Evolutionary conservation across 352 stramenopile genomes (phyloP).

Genomic region (Pythium insidiosum): DNA sequence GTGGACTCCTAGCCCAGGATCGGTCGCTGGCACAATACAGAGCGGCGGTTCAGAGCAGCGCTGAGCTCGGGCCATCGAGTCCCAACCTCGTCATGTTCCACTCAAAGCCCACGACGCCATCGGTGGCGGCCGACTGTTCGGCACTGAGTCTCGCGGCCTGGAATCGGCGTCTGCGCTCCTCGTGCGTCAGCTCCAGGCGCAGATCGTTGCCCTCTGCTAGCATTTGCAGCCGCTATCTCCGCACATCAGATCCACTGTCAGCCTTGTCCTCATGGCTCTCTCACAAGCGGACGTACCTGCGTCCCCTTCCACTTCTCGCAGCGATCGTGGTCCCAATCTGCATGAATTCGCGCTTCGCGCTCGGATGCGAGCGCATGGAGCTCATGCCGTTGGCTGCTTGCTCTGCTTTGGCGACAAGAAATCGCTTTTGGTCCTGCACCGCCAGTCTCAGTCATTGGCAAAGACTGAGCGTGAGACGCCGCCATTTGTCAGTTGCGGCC

Average conservation of each 20-base stretch:
- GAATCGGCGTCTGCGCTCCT: conserved; percentile 30
- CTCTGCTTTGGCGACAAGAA: conserved; percentile 14
- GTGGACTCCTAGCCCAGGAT: no score
- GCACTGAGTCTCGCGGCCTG: conserved; percentile 14
- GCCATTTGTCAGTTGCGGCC: no score
- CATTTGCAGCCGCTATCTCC: conserved; percentile 19
- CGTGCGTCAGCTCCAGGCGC: conserved; percentile 47
- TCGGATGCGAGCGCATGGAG: conserved; percentile 32
- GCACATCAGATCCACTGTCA: background rate
- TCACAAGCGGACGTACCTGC: conserved; percentile 20
- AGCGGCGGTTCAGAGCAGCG: no score
- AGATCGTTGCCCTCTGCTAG: conserved; percentile 41
- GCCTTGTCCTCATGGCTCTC: background rate
- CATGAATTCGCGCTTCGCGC: no score
- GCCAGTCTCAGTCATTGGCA: no score
- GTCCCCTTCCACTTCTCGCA: no score
- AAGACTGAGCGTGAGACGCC: no score
- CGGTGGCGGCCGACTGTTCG: conserved; percentile 28
- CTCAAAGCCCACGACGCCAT: conserved; percentile 49
- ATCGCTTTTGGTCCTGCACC: no score
- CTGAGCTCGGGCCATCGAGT: no score
- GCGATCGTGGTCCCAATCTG: no score
- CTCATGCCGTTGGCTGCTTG: conserved; percentile 15
- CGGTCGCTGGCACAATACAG: conserved; percentile 27
- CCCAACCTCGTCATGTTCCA: conserved; percentile 57